A percentile compares a stretch with the other conserved stretches of the same genome.
Evolutionary conservation across 352 stramenopile genomes (phyloP).

Genomic region (Thraustochytrium striatum): DNA sequence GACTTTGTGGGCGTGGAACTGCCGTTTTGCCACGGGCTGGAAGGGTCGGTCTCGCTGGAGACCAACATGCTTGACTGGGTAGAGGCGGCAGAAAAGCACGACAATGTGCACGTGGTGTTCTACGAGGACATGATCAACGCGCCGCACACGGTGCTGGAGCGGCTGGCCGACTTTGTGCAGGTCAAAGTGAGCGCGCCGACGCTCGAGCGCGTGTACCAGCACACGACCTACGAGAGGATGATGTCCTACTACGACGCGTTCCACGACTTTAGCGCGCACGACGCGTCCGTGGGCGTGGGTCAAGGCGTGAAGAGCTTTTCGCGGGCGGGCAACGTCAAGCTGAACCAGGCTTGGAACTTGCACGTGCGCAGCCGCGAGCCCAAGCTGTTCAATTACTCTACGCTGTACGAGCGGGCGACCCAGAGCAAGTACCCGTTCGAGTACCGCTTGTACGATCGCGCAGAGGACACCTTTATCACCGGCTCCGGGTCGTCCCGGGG

Average conservation of each 20-base stretch:
- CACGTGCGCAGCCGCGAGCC: neutral
- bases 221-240: slow-evolving; percentile 21
- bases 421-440: slow-evolving; percentile 1
- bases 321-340: neutral
- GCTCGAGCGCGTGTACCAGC: neutral
- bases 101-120: slow-evolving; percentile 18
- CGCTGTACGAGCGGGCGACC: neutral
- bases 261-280: neutral
- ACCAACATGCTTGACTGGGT: slow-evolving; percentile 26
- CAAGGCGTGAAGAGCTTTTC: neutral
- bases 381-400: neutral
- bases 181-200: neutral
- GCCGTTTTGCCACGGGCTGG: neutral
- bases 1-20: slow-evolving; percentile 19
- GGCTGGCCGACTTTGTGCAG: neutral
- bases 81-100: neutral
- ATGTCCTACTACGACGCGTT: neutral
- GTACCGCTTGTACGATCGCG: neutral
- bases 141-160: slow-evolving; percentile 1
- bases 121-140: slow-evolving; percentile 43
- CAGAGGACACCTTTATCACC: slow-evolving; percentile 12
- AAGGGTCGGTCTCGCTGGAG: neutral
- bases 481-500: too few species aligned
- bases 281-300: slow-evolving; percentile 2
- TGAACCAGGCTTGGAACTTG: slow-evolving; percentile 8